Base-by-base conservation (phyloP, 140 eudicot species). In the Cichorium intybus region DNA sequence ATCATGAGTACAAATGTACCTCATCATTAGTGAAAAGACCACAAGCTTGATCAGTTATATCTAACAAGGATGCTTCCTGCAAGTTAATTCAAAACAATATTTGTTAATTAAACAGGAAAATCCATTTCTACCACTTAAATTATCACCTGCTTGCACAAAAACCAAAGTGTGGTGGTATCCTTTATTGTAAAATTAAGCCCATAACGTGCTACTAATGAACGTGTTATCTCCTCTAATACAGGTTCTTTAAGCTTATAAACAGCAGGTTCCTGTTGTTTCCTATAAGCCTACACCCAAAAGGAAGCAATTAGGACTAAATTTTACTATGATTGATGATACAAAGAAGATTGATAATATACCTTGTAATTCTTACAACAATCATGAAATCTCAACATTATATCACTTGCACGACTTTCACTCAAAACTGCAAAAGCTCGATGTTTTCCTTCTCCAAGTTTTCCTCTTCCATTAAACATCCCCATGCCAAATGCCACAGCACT, bases 401-500 rank as follows among this genome's bases (percentile, higher is more conserved):
- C 95, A 75, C 90, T 86, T 64, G 87, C 87, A 75, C 95, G 95
- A 61, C 83, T 86, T 78, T 86, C 90, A 75, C 81, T 80, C 51
- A 66, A 79, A 31, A 86, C 87, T 23, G 95, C 90, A 83, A 86
- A 86, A 65, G 90, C 95, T 62, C 49, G 88, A 71, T 88, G 86
- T 54, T 60, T 79, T 68, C 95, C 99, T 33, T 62, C 77, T 72
- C 99, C 99, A 64, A 93, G 94, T 62, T 70, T 71, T 80, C 97
- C 99, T 75, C 61, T 84, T 51, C 84, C 94, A 74, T 84, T 86
- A 61, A 93, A 93, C 74, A 93, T 80, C 5, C 99, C 97, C 95
- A 93, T 81, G 35, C 97, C 97, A 84, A 89, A 93, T 75, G 97
- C 95, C 56, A 93, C 97, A 39, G 97, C 97, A 82, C 99, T 93